A percentile compares a stretch with the other conserved stretches of the same genome.
phyloP scores from a whole-genome alignment of 2,329 filamentous ascomycete species.

The Malbranchea zuffiana region DNA sequence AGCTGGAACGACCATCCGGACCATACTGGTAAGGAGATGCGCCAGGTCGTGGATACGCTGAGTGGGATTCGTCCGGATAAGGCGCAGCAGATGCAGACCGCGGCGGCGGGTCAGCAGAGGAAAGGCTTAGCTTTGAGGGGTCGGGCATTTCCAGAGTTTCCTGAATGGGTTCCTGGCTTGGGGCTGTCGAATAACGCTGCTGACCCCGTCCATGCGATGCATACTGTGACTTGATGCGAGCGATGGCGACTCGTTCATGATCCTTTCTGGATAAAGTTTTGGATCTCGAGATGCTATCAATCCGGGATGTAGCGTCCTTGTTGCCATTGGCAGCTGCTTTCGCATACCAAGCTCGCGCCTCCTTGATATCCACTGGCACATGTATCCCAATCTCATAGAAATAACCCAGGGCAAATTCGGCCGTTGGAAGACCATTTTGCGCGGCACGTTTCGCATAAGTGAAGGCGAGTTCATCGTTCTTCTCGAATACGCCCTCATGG shows the following conservation, averaged over 20 bases:
- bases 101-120: constrained; percentile 20
- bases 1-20: constrained; percentile 34
- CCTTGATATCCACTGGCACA: constrained; percentile 68
- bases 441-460: constrained; percentile 84
- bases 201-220: constrained; percentile 46
- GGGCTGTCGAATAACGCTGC: constrained; percentile 16
- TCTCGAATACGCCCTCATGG: constrained; percentile 80
- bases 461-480: constrained; percentile 91
- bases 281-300: constrained; percentile 73
- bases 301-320: constrained; percentile 68
- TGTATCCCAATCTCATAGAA: constrained; percentile 96
- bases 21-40: constrained; percentile 24
- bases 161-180: constrained; percentile 31
- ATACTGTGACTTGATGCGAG: constrained; percentile 71
- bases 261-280: constrained; percentile 80
- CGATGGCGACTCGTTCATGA: constrained; percentile 83
- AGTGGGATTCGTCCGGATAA: constrained; percentile 31
- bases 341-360: constrained; percentile 81
- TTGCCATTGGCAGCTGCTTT: constrained; percentile 85
- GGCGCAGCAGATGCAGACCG: constrained; percentile 29
- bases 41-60: constrained; percentile 25
- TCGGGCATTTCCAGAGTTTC: constrained; percentile 41
- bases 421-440: constrained; percentile 67
- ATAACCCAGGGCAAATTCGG: constrained; percentile 94
- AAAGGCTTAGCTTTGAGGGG: constrained; percentile 34